phyloP scores from a whole-genome alignment of 352 stramenopile species.

The Phytophthora tentaculata region DNA sequence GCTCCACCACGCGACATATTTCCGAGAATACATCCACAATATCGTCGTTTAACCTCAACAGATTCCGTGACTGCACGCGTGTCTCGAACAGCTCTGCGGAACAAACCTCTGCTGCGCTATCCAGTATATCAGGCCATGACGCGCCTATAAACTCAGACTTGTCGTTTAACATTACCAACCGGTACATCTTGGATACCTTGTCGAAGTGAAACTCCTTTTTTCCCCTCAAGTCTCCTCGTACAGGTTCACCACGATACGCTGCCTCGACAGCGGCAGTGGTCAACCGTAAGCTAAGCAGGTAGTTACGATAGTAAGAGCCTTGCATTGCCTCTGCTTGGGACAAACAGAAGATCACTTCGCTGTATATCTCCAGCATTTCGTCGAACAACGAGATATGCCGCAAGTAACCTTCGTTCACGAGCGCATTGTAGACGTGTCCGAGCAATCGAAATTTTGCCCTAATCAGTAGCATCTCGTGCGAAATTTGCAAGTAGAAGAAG shows the following conservation, averaged over 20 bases:
- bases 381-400: constrained; percentile 34
- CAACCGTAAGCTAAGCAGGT: constrained; percentile 31
- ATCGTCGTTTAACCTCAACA: constrained; percentile 43
- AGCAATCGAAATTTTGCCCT: constrained; percentile 38
- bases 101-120: constrained; percentile 17
- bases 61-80: constrained; percentile 38
- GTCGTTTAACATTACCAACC: constrained; percentile 36
- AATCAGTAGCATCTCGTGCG: constrained; percentile 25
- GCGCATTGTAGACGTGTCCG: constrained; percentile 42
- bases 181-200: constrained; percentile 35
- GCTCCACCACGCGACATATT: constrained; percentile 15
- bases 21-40: constrained; percentile 33
- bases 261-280: constrained; percentile 27
- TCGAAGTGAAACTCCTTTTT: constrained; percentile 24
- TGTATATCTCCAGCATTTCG: constrained; percentile 30
- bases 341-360: constrained; percentile 33
- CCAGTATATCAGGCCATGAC: constrained; percentile 20
- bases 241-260: constrained; percentile 28
- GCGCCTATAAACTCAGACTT: constrained; percentile 24
- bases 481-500: constrained; percentile 31
- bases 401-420: constrained; percentile 25
- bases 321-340: constrained; percentile 25
- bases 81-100: constrained; percentile 28
- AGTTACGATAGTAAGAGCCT: constrained; percentile 31
- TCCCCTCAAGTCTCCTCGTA: background rate